Percentiles rank a stretch among this genome's conserved stretches.
These are phyloP conservation scores for Exophiala mesophila DNA, from an alignment of 2,329 filamentous ascomycete genomes.

Conservation along the genomic window DNA sequence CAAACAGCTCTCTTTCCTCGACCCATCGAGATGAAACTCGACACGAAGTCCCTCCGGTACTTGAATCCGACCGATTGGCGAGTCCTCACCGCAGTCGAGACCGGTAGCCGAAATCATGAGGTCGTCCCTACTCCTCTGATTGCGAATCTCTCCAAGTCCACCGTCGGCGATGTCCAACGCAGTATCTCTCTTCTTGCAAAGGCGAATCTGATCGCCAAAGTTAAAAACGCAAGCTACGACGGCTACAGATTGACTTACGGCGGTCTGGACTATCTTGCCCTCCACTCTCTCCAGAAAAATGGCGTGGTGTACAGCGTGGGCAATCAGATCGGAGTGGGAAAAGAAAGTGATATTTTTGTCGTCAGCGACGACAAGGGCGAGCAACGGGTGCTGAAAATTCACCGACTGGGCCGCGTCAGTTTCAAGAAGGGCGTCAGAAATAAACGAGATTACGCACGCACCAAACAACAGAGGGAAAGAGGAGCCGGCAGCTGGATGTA, in stretches of 20 bases:
- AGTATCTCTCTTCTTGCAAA: conserved; percentile 91
- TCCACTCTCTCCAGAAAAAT: conserved; percentile 79
- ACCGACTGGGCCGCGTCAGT: conserved; percentile 89
- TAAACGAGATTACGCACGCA: conserved; percentile 90
- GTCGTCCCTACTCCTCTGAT: conserved; percentile 89
- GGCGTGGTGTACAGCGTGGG: conserved; percentile 86
- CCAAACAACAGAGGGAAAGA: conserved; percentile 36
- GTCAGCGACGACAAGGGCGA: conserved; percentile 73
- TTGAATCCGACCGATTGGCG: conserved; percentile 90
- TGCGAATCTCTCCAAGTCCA: conserved; percentile 71
- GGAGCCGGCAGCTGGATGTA: conserved; percentile 94
- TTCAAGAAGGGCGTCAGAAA: conserved; percentile 87
- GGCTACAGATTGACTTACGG: conserved; percentile 96
- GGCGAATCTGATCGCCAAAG: conserved; percentile 79
- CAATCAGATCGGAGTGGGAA: conserved; percentile 90
- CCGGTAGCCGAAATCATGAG: conserved; percentile 94
- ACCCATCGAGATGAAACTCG: conserved; percentile 74
- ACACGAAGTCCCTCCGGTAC: conserved; percentile 89
- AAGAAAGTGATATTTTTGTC: conserved; percentile 95
- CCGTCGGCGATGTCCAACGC: conserved; percentile 68
- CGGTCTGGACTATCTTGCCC: conserved; percentile 92
- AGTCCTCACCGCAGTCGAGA: conserved; percentile 86
- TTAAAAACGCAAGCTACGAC: conserved; percentile 96
- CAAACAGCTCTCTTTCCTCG: neutral
- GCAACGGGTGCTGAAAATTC: conserved; percentile 88